These are phyloP conservation scores for Dothistroma pini DNA, from an alignment of 2,329 filamentous ascomycete genomes.

Conservation along the genomic window DNA sequence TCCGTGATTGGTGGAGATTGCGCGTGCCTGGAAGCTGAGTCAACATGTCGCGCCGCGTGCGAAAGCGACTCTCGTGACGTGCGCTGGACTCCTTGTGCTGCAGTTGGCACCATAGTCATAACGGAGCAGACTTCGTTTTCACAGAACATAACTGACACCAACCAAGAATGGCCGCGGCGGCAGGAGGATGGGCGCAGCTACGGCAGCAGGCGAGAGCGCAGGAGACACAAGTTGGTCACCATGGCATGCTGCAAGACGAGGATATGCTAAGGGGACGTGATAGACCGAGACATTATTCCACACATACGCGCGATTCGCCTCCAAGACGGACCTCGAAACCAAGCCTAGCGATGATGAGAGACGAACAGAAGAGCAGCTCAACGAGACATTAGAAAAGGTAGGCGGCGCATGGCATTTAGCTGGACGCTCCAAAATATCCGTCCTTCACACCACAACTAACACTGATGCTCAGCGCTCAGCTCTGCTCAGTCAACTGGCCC, in stretches of 20 bases:
- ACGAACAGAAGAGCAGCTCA: conserved; percentile 72
- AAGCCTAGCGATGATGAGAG: conserved; percentile 84
- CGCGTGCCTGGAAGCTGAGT: too few relatives aligned
- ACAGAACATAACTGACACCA: background rate
- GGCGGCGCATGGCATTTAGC: conserved; percentile 13
- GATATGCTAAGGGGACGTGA: conserved; percentile 17
- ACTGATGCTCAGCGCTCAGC: conserved; percentile 63
- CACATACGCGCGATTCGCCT: conserved; percentile 85
- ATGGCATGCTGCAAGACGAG: conserved; percentile 14
- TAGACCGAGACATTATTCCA: conserved; percentile 83
- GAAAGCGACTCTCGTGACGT: too few relatives aligned
- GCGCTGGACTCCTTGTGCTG: background rate
- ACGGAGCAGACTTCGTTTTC: too few relatives aligned
- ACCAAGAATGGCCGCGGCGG: conserved; percentile 45
- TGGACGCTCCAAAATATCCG: background rate
- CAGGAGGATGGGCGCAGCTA: conserved; percentile 76
- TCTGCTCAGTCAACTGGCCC: conserved; percentile 75
- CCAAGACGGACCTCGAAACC: conserved; percentile 70
- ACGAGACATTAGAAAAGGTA: conserved; percentile 81
- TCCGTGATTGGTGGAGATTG: too few relatives aligned
- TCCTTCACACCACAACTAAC: conserved; percentile 1
- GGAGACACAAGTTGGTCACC: conserved; percentile 71
- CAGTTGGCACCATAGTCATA: background rate
- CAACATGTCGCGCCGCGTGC: too few relatives aligned
- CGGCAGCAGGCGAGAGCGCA: conserved; percentile 85